phyloP scores from a whole-genome alignment of 2,329 filamentous ascomycete genomes.

The Sporothrix pallida region DNA sequence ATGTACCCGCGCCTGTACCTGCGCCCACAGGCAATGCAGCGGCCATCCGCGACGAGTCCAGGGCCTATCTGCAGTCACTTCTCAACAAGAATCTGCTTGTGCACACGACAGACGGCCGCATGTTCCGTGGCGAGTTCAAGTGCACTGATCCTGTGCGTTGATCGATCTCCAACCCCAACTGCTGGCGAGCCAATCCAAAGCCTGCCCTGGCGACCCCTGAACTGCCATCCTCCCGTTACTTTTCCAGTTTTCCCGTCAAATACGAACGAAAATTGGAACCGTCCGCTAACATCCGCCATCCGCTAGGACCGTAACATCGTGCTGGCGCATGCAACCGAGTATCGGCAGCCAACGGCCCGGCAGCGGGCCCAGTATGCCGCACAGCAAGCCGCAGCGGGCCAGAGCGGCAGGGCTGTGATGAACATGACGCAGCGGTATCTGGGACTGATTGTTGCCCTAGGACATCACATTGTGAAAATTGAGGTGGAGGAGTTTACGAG shows the following conservation, averaged over 20 bases:
- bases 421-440: slow-evolving; percentile 86
- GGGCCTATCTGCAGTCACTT: slow-evolving; percentile 64
- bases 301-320: slow-evolving; percentile 84
- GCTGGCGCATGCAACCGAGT: slow-evolving; percentile 84
- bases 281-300: background rate
- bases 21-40: background rate
- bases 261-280: too few relatives aligned
- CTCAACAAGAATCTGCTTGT: slow-evolving; percentile 81
- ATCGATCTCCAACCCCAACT: background rate
- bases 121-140: slow-evolving; percentile 90
- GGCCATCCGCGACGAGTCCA: slow-evolving; percentile 30
- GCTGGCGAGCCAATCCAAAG: background rate
- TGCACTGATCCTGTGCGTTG: slow-evolving; percentile 85
- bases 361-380: slow-evolving; percentile 50
- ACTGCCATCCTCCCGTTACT: background rate
- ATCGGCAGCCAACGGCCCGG: slow-evolving; percentile 71
- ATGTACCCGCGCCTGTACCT: background rate
- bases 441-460: slow-evolving; percentile 87
- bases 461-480: slow-evolving; percentile 82
- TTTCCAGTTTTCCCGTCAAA: background rate
- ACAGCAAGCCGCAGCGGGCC: slow-evolving; percentile 44
- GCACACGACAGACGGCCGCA: slow-evolving; percentile 78
- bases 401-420: slow-evolving; percentile 56
- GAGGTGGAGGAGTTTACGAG: slow-evolving; percentile 80
- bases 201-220: slow-evolving; percentile 13